These are phyloP conservation scores for Hydnomerulius pinastri DNA, from an alignment of 768 basidiomycete species.

Conservation along the genomic window DNA sequence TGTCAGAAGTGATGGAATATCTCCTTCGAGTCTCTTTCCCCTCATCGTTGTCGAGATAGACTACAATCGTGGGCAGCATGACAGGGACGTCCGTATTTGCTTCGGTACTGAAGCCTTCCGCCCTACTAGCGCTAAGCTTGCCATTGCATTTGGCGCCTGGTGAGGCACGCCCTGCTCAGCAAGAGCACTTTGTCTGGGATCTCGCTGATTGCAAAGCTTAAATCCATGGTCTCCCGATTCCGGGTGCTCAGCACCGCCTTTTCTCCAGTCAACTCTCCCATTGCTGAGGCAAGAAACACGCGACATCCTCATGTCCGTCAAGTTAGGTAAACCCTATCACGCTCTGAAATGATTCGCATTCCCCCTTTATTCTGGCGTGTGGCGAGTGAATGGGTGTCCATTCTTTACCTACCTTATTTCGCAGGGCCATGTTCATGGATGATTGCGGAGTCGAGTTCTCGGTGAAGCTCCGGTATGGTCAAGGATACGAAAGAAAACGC, in stretches of 20 bases:
- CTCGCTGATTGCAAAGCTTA: constrained; percentile 24
- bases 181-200: constrained; percentile 16
- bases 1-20: background rate
- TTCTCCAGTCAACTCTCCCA: background rate
- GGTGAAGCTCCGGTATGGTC: background rate
- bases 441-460: no score
- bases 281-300: constrained; percentile 18
- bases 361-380: constrained; percentile 2
- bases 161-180: no score
- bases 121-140: background rate
- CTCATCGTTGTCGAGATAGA: background rate
- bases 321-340: constrained; percentile 14
- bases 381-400: constrained; percentile 14
- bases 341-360: constrained; percentile 4
- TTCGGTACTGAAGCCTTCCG: background rate
- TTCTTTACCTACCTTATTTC: constrained; percentile 9
- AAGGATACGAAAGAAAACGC: background rate
- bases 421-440: background rate
- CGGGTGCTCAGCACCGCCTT: constrained; percentile 21
- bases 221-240: constrained; percentile 19
- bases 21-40: background rate
- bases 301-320: constrained; percentile 28
- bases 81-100: background rate
- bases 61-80: background rate
- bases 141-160: background rate